phyloP scores from a whole-genome alignment of 1,284 basidiomycete genomes.

The Moesziomyces parantarcticus region DNA sequence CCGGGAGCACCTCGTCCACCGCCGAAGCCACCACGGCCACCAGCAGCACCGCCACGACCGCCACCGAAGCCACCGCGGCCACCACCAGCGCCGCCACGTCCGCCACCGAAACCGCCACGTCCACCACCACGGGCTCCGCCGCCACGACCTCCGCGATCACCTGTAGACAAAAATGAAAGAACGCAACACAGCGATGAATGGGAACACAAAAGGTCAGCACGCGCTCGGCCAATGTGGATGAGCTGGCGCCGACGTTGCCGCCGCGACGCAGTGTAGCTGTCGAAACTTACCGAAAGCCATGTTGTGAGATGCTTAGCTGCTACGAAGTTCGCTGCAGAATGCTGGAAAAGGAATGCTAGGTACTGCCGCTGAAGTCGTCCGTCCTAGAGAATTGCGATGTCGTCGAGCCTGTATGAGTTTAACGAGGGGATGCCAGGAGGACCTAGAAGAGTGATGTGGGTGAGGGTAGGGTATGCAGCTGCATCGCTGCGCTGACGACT shows the following conservation, averaged over 20 bases:
- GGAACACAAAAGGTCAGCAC: conserved; percentile 11
- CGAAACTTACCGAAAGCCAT: conserved; percentile 48
- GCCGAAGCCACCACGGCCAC: conserved; percentile 38
- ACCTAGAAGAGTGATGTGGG: neutral
- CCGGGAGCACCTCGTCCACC: conserved; percentile 57
- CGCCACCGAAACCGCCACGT: conserved; percentile 57
- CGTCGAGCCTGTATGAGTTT: conserved; percentile 9
- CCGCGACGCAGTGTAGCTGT: neutral
- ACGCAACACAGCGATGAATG: conserved; percentile 2
- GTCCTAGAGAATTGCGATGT: neutral
- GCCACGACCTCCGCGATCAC: conserved; percentile 62
- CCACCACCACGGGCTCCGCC: conserved; percentile 65
- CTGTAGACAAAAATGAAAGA: conserved; percentile 11
- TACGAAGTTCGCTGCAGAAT: conserved; percentile 30
- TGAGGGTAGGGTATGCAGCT: conserved; percentile 8
- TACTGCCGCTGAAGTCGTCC: neutral
- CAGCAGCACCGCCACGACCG: conserved; percentile 51
- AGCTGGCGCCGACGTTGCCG: neutral
- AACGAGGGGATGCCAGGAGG: conserved; percentile 1
- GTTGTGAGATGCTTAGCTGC: conserved; percentile 14
- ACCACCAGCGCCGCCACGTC: conserved; percentile 70
- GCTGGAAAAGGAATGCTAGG: conserved; percentile 3
- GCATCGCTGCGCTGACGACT: conserved; percentile 8
- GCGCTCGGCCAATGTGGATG: neutral
- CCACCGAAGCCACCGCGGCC: conserved; percentile 68